These are phyloP conservation scores for Suillus variegatus DNA, from an alignment of 768 basidiomycete genomes.

Conservation along the genomic window DNA sequence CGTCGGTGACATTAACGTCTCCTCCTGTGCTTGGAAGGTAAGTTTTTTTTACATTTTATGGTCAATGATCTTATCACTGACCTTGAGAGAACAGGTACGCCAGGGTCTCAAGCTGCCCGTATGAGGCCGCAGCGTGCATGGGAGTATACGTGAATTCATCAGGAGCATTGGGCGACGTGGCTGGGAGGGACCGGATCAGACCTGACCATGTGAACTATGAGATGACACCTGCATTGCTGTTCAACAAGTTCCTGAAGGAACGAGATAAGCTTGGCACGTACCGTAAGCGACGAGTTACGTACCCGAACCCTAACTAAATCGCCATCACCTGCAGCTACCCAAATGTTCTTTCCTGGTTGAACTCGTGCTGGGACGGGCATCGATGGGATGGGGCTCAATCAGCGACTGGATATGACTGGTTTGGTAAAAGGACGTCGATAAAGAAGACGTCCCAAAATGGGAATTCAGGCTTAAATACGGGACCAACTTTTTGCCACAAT, in stretches of 20 bases:
- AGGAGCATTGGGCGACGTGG: slow-evolving; percentile 67
- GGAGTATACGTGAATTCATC: slow-evolving; percentile 81
- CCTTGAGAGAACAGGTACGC: slow-evolving; percentile 78
- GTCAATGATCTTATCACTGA: slow-evolving; percentile 25
- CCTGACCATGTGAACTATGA: slow-evolving; percentile 26
- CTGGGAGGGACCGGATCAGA: slow-evolving; percentile 41
- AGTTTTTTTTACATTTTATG: background rate
- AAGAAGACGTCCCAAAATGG: slow-evolving; percentile 25
- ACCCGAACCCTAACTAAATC: slow-evolving; percentile 79
- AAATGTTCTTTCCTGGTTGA: slow-evolving; percentile 62
- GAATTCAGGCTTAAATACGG: slow-evolving; percentile 21
- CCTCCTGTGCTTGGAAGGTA: slow-evolving; percentile 54
- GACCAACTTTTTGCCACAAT: slow-evolving; percentile 16
- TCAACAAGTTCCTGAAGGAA: slow-evolving; percentile 58
- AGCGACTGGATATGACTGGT: slow-evolving; percentile 16
- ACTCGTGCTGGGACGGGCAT: slow-evolving; percentile 35
- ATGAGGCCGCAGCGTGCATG: slow-evolving; percentile 95
- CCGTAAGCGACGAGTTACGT: slow-evolving; percentile 20
- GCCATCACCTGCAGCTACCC: slow-evolving; percentile 93
- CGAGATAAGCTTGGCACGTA: slow-evolving; percentile 8
- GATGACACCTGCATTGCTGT: slow-evolving; percentile 47
- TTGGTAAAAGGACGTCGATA: slow-evolving; percentile 6
- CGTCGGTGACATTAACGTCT: slow-evolving; percentile 82
- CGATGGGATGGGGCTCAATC: slow-evolving; percentile 18
- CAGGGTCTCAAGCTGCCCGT: slow-evolving; percentile 75